Base-by-base conservation (phyloP, 2,329 filamentous ascomycete genomes). In the Phoma sp. region DNA sequence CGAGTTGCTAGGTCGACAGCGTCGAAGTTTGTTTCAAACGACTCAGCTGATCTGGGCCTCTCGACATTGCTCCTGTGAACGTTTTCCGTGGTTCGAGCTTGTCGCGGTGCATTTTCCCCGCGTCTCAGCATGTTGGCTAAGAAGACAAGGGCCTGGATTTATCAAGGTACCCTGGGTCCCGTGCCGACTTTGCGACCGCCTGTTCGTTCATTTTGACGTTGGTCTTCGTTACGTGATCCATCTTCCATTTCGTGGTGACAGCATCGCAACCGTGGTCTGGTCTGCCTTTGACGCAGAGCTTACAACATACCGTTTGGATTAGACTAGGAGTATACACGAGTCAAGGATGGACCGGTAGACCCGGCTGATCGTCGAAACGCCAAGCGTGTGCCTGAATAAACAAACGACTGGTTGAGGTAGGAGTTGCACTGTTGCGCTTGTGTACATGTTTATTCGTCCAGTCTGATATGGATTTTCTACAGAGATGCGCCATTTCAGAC, bases 1-100 rank as follows among this genome's bases (percentile, higher is more conserved):
- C 24, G 14, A 45, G 52, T 55, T 55, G 46, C 52, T 41, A 49
- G 39, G 52, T 55, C 52, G 52, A 55, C 52, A 24, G 22, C n/a
- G 35, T 49, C 35, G 36, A 41, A 11, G 11, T 29, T 30, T 14
- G 45, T 55, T 55, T 49, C 45, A 46, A 7, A 29, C n/a, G 10
- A 23, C 30, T 40, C 46, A 45, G 45, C 46, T 55, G 52, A 49
- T 25, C 29, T 35, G 41, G 35, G 40, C 36, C 10, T 27, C 42
- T 24, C 23, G 37, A 40, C 29, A 13, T 18, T 8, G 10, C 30
- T 25, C 22, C 10, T 33, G 44, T 23, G 46, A 44, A 33, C 35
- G 14, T 38, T 40, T 30, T 38, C 35, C 33, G 13, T 48, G 43
- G 37, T 38, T 44, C 47, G 35, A 33, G 27, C 11, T 33, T 25